Evolutionary conservation across 2,329 filamentous ascomycete genomes (phyloP).

Genomic region (Plenodomus biglobosus): DNA sequence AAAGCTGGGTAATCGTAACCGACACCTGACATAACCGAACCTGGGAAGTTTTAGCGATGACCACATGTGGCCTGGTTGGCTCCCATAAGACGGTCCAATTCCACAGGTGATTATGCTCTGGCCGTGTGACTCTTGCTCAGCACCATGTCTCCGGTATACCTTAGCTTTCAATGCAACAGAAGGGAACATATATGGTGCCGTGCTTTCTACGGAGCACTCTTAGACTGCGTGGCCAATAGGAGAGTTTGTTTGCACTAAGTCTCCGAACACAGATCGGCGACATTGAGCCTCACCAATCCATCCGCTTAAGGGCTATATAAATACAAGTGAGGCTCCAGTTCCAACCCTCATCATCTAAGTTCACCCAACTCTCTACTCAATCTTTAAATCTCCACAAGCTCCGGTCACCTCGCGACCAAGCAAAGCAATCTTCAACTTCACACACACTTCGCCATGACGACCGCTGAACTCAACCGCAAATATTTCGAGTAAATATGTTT

Average conservation of each 20-base stretch:
- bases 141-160: background rate
- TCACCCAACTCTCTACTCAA: no score
- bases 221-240: background rate
- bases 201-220: no score
- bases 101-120: no score
- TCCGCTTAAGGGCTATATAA: background rate
- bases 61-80: no score
- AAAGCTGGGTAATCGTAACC: no score
- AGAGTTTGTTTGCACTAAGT: background rate
- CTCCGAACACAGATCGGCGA: background rate
- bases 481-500: constrained; percentile 37
- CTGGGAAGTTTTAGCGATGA: no score
- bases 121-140: background rate
- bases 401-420: background rate
- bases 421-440: constrained; percentile 1
- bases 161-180: background rate
- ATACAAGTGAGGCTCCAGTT: background rate
- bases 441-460: constrained; percentile 23
- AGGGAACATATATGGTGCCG: no score
- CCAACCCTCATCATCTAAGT: background rate
- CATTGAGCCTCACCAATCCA: background rate
- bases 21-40: no score
- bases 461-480: constrained; percentile 40
- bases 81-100: no score
- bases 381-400: no score